Percentiles rank a stretch among this genome's conserved stretches.
phyloP scores from a whole-genome alignment of 2,329 filamentous ascomycete genomes.

The Aureobasidium sp. region DNA sequence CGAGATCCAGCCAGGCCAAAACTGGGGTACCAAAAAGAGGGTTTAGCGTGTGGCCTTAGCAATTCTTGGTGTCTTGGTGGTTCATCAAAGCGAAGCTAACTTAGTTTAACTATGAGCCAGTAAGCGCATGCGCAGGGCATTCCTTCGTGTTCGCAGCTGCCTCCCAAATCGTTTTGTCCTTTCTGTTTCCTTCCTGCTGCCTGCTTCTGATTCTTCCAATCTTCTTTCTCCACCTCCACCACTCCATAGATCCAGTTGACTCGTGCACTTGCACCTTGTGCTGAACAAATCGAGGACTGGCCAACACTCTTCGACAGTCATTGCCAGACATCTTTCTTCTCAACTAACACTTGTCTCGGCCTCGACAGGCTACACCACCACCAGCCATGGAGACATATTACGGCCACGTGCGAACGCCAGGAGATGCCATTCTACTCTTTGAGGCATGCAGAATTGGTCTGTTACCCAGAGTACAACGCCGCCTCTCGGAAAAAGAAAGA shows the following conservation, averaged over 20 bases:
- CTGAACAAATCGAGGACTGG: neutral
- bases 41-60: constrained; percentile 3
- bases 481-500: constrained; percentile 92
- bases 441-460: constrained; percentile 89
- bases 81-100: constrained; percentile 5
- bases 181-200: neutral
- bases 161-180: neutral
- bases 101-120: neutral
- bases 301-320: neutral
- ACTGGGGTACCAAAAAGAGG: neutral
- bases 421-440: constrained; percentile 96
- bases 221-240: neutral
- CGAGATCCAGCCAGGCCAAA: neutral
- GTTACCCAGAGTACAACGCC: constrained; percentile 82
- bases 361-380: neutral
- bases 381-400: constrained; percentile 88
- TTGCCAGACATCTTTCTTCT: neutral
- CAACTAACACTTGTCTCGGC: neutral
- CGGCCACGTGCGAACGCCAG: constrained; percentile 89
- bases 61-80: constrained; percentile 4
- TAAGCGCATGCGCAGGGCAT: constrained; percentile 9
- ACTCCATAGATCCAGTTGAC: neutral
- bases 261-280: neutral
- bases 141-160: constrained; percentile 1
- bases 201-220: neutral